A percentile compares a stretch with the other conserved stretches of the same genome.
These are phyloP conservation scores for Fusarium armeniacum DNA, from an alignment of 2,329 filamentous ascomycete genomes.

Conservation along the genomic window DNA sequence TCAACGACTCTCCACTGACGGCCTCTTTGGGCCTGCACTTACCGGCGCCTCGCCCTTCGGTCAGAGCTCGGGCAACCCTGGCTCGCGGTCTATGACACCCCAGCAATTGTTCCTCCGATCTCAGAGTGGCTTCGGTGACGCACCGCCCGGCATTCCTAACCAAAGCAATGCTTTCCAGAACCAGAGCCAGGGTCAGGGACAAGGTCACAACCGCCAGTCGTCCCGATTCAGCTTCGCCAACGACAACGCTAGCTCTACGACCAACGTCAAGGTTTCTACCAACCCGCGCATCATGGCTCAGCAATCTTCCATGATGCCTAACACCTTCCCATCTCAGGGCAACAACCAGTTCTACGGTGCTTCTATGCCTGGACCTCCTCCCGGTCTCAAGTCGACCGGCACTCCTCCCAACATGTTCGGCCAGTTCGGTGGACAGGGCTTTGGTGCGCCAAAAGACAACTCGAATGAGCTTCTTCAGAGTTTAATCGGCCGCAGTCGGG, in stretches of 20 bases:
- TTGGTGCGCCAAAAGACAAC: slow-evolving; percentile 79
- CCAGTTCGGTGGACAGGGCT: slow-evolving; percentile 83
- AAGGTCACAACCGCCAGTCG: slow-evolving; percentile 83
- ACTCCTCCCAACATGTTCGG: slow-evolving; percentile 97
- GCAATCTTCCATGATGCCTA: slow-evolving; percentile 89
- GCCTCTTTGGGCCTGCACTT: slow-evolving; percentile 68
- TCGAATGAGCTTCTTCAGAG: slow-evolving; percentile 79
- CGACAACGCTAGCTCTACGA: slow-evolving; percentile 68
- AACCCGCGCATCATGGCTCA: slow-evolving; percentile 87
- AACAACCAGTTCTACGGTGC: slow-evolving; percentile 82
- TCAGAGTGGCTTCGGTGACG: slow-evolving; percentile 70
- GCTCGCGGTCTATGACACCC: slow-evolving; percentile 81
- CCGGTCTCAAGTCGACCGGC: slow-evolving; percentile 93
- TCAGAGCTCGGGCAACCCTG: slow-evolving; percentile 65
- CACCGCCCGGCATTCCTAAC: slow-evolving; percentile 70
- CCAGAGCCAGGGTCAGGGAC: slow-evolving; percentile 59
- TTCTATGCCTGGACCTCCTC: slow-evolving; percentile 92
- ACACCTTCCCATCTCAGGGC: slow-evolving; percentile 70
- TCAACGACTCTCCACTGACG: slow-evolving; percentile 71
- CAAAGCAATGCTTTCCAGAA: slow-evolving; percentile 62
- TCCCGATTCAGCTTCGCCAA: slow-evolving; percentile 91
- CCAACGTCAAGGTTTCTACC: slow-evolving; percentile 79
- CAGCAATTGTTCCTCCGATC: slow-evolving; percentile 81
- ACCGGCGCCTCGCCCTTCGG: slow-evolving; percentile 61
- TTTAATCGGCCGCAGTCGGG: slow-evolving; percentile 79